Evolutionary conservation across 495 filamentous ascomycete species (phyloP).

Genomic region (Daldinia decipiens): DNA sequence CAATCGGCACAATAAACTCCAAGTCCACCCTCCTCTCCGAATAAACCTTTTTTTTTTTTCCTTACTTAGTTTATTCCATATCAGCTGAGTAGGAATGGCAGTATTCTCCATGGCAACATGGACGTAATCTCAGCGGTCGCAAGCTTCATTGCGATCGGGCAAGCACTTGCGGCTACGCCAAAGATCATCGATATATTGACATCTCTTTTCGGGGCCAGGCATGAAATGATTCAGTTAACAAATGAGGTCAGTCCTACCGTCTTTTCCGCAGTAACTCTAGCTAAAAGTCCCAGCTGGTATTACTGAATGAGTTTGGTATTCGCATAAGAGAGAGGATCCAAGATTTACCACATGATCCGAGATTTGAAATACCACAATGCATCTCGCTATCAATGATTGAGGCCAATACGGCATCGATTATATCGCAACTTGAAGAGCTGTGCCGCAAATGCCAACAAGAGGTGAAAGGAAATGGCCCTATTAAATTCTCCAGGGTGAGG

Average conservation of each 20-base stretch:
- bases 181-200: constrained; percentile 28
- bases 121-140: constrained; percentile 29
- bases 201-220: constrained; percentile 10
- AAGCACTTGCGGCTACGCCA: constrained; percentile 34
- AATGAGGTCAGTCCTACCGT: constrained; percentile 11
- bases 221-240: constrained; percentile 24
- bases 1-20: background rate
- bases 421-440: constrained; percentile 1
- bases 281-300: constrained; percentile 12
- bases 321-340: constrained; percentile 10
- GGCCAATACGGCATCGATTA: constrained; percentile 1
- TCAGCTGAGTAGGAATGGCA: background rate
- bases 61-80: background rate
- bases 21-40: background rate
- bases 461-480: background rate
- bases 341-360: background rate
- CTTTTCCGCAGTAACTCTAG: background rate
- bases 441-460: background rate
- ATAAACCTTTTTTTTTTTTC: background rate
- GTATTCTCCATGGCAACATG: constrained; percentile 14
- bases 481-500: constrained; percentile 1
- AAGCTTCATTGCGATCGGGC: constrained; percentile 42
- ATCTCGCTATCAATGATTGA: background rate
- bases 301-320: constrained; percentile 6
- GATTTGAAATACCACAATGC: background rate